A percentile compares a stretch with the other conserved stretches of the same genome.
Conservation (phyloP, 2,329 filamentous ascomycete genomes). For the Colletotrichum neosansevieriae region DNA sequence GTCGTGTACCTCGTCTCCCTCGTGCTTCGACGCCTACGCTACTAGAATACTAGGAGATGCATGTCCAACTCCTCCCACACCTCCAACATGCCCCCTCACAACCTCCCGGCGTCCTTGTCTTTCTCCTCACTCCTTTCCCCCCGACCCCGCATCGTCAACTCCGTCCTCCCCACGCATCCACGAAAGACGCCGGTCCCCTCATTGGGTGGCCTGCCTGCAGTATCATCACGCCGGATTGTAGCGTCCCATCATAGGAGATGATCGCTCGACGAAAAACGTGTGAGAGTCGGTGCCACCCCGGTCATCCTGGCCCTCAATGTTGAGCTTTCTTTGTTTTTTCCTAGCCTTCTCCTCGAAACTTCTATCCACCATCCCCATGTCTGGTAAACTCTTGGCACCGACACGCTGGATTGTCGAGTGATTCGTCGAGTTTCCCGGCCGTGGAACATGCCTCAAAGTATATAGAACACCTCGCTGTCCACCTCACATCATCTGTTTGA, state of each 20-base stretch:
- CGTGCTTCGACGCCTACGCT: neutral
- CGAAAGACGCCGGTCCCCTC: constrained; percentile 3
- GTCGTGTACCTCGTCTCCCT: constrained; percentile 7
- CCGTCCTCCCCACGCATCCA: constrained; percentile 38
- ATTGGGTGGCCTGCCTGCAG: constrained; percentile 33
- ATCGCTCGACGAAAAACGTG: constrained; percentile 27
- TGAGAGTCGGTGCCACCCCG: constrained; percentile 20
- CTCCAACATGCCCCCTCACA: constrained; percentile 19
- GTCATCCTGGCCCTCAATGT: constrained; percentile 17
- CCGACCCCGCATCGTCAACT: constrained; percentile 36
- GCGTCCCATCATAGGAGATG: constrained; percentile 35
- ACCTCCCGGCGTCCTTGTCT: constrained; percentile 4
- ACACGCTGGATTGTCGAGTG: constrained; percentile 23
- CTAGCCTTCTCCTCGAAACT: constrained; percentile 24
- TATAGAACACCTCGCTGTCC: constrained; percentile 19
- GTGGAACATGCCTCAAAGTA: constrained; percentile 13
- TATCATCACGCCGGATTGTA: constrained; percentile 24
- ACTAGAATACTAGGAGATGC: constrained; percentile 8
- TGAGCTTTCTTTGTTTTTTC: neutral
- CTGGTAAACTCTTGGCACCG: constrained; percentile 37
- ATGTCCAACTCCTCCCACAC: constrained; percentile 12
- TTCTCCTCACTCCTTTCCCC: constrained; percentile 11
- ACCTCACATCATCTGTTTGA: constrained; percentile 17
- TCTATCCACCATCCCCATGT: constrained; percentile 32
- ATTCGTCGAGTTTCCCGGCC: constrained; percentile 15